Evolutionary conservation across 208 protist genomes (phyloP), one percentile per base, ranked within the genome.

Genomic region (Jaenimonas drosophilae): DNA sequence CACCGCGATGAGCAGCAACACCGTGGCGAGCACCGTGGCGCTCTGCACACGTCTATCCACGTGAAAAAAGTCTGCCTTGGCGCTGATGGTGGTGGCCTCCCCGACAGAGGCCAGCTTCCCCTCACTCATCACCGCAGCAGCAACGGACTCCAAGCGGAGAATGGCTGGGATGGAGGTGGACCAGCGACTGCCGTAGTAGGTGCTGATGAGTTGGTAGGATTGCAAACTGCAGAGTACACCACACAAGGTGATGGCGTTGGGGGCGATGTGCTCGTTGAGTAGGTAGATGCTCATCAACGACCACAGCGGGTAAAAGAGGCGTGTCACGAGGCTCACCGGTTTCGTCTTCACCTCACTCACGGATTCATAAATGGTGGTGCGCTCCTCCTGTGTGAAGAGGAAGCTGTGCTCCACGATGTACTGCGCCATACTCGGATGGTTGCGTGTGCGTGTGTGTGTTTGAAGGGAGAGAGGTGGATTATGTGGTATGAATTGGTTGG

Each of bases 231-330:
- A 76, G 14, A 96, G 54, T 3, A 90, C 46, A 1, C 86, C 89
- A 3, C 60, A 69, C 20, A 94, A 42, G 16, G 89, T 92, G 62
- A 96, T 87, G 16, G 88, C 71, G 48, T 96, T 96, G 4, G 89
- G 89, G 1, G 89, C 89, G 12, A 96, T 82, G n/a, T 64, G 66
- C n/a, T 87, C 80, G 6, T 76, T 72, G 21, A 94, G 53, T 12
- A 83, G 31, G 27, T 65, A 47, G 4, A 25, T 29, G 53, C 65
- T 82, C 37, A 96, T 63, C 17, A 59, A 46, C 5, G 48, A 21
- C 84, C 82, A 92, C 6, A 91, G 34, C 2, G 76, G 76, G 32
- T 56, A 41, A 19, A 85, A 76, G 9, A 84, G 26, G n/a, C 74
- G 70, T 0, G 83, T 88, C 1, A 91, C 72, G 37, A 91, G 70